These are phyloP conservation scores for Coemansia sp. DNA, from an alignment of 192 early-diverging fungal species.

Conservation along the genomic window DNA sequence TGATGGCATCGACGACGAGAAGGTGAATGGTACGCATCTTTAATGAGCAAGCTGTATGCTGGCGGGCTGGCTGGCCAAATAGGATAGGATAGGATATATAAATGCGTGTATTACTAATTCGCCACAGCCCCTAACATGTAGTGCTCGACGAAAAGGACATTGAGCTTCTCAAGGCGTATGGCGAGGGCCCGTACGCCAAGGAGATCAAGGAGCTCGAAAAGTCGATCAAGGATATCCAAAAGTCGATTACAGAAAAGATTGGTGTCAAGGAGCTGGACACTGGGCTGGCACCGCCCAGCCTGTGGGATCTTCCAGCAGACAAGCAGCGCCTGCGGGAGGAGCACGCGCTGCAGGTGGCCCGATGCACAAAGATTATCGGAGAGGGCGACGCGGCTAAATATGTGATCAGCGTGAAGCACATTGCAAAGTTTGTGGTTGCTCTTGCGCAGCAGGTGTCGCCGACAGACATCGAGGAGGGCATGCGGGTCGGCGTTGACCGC, in stretches of 20 bases:
- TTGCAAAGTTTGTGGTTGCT: constrained; percentile 99
- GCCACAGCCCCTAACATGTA: neutral
- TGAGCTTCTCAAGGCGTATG: constrained; percentile 67
- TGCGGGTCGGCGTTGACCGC: constrained; percentile 98
- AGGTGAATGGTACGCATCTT: constrained; percentile 69
- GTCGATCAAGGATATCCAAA: constrained; percentile 97
- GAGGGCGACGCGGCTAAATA: constrained; percentile 92
- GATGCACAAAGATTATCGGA: constrained; percentile 99
- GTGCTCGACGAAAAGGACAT: constrained; percentile 50
- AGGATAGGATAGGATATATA: neutral
- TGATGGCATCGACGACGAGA: constrained; percentile 77
- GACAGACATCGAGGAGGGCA: constrained; percentile 99
- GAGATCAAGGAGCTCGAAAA: constrained; percentile 92
- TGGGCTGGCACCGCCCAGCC: constrained; percentile 93
- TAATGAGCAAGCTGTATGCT: constrained; percentile 2
- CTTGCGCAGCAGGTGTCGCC: constrained; percentile 95
- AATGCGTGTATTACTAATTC: neutral
- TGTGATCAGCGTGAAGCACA: constrained; percentile 98
- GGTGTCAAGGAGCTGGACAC: constrained; percentile 99
- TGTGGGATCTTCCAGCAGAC: constrained; percentile 99
- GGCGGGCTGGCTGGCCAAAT: too few relatives aligned
- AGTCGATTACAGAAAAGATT: constrained; percentile 99
- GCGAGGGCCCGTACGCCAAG: constrained; percentile 96
- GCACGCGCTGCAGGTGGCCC: constrained; percentile 84
- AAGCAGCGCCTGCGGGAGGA: constrained; percentile 97